Percentiles rank a stretch among this genome's conserved stretches.
phyloP scores from a whole-genome alignment of 1,284 basidiomycete genomes.

The Cutaneotrichosporon sp. region DNA sequence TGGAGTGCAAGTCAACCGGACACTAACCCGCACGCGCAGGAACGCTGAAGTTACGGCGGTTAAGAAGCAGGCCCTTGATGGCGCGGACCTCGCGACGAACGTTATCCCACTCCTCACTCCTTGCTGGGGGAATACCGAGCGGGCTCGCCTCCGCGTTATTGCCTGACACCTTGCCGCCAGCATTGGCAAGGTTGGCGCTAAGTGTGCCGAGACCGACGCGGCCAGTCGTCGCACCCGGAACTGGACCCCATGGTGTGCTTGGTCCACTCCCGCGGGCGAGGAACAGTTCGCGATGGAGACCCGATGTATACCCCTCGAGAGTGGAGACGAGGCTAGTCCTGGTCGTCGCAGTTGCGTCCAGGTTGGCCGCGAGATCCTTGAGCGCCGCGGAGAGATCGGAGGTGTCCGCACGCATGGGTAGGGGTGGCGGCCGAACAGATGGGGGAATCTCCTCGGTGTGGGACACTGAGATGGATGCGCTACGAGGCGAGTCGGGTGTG shows the following conservation, averaged over 20 bases:
- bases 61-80: conserved; percentile 47
- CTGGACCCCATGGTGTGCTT: conserved; percentile 6
- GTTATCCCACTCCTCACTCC: conserved; percentile 42
- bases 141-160: neutral
- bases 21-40: neutral
- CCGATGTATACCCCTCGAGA: conserved; percentile 40
- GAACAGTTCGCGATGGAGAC: conserved; percentile 38
- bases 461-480: neutral
- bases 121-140: conserved; percentile 16
- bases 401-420: conserved; percentile 11
- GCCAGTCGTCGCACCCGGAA: conserved; percentile 4
- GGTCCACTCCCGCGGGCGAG: conserved; percentile 12
- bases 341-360: conserved; percentile 44
- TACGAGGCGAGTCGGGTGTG: neutral
- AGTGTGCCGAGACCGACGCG: conserved; percentile 34
- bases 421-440: neutral
- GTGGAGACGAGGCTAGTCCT: conserved; percentile 44
- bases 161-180: conserved; percentile 12
- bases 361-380: conserved; percentile 21
- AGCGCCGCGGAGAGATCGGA: conserved; percentile 21
- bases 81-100: conserved; percentile 45
- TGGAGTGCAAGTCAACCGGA: no score
- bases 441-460: conserved; percentile 3
- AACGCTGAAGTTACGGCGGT: conserved; percentile 34
- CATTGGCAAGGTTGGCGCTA: conserved; percentile 29